phyloP scores from a whole-genome alignment of 176 grass and related monocot genomes.

The Hsuehochloa calcarea region DNA sequence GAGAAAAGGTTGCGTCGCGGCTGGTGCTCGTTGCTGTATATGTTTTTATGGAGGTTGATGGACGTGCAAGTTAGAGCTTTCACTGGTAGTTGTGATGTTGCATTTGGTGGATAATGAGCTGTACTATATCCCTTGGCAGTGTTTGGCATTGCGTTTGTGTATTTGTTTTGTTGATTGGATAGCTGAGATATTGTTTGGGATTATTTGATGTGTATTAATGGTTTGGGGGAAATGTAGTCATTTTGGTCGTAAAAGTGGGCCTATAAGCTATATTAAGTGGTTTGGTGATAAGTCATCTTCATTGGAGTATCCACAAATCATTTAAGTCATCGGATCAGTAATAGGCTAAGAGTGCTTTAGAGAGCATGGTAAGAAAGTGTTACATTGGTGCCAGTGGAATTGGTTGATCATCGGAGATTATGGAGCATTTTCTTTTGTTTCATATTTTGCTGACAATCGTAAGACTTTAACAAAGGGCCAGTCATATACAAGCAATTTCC shows the following conservation, averaged over 20 bases:
- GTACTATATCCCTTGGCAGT: background rate
- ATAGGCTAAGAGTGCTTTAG: background rate
- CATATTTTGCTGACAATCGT: background rate
- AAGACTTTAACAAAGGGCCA: background rate
- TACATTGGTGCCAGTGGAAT: background rate
- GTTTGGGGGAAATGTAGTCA: background rate
- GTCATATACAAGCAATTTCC: background rate
- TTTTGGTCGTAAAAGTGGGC: background rate
- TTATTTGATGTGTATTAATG: background rate
- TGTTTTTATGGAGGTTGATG: background rate
- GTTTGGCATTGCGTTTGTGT: background rate
- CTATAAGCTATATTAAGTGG: background rate
- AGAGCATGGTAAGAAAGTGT: background rate
- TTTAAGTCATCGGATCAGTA: background rate
- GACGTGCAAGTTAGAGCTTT: background rate
- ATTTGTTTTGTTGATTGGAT: background rate
- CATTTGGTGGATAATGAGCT: background rate
- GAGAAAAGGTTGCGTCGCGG: background rate
- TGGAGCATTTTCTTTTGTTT: background rate
- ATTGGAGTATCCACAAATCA: background rate
- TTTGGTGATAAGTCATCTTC: background rate
- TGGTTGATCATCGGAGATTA: background rate
- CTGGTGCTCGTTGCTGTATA: background rate
- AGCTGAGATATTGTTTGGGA: background rate
- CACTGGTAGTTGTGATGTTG: background rate